Conservation (phyloP, 148 eudicot genomes). For the Heliamphora exappendiculata region DNA sequence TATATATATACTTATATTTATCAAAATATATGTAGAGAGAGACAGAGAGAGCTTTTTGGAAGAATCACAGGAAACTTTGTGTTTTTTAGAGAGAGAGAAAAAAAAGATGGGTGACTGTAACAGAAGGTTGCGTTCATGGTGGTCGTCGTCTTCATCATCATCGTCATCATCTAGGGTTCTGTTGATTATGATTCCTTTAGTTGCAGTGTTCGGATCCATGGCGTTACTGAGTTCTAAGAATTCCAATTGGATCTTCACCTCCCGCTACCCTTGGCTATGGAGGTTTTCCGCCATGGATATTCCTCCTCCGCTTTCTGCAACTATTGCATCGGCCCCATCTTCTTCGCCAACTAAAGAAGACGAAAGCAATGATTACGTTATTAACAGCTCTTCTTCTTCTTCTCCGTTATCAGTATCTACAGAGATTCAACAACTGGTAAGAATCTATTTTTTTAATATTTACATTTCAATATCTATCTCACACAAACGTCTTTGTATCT, state of each 20-base stretch:
- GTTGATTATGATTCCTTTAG: slow-evolving; percentile 21
- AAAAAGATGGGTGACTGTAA: slow-evolving; percentile 17
- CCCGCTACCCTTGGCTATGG: slow-evolving; percentile 14
- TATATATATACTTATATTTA: no score
- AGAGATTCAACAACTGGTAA: slow-evolving; percentile 12
- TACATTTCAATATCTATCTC: no score
- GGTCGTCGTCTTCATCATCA: slow-evolving; percentile 22
- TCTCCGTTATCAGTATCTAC: not conserved
- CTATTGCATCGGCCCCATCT: not conserved
- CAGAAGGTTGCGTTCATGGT: slow-evolving; percentile 14
- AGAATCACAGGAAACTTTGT: no score
- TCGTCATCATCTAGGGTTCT: slow-evolving; percentile 24
- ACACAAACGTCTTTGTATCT: no score
- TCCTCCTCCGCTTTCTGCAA: not conserved
- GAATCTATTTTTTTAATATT: not conserved
- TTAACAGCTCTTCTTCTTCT: not conserved
- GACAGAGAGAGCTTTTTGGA: no score
- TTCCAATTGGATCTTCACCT: slow-evolving; percentile 14
- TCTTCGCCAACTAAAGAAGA: not conserved
- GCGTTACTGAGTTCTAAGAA: slow-evolving; percentile 15
- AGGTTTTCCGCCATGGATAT: not conserved
- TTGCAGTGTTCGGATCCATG: slow-evolving; percentile 24
- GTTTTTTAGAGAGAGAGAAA: not conserved
- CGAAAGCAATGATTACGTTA: not conserved
- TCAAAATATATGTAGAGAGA: no score